Conservation (phyloP, 352 stramenopile species). For the Globisporangium cystogenes region DNA sequence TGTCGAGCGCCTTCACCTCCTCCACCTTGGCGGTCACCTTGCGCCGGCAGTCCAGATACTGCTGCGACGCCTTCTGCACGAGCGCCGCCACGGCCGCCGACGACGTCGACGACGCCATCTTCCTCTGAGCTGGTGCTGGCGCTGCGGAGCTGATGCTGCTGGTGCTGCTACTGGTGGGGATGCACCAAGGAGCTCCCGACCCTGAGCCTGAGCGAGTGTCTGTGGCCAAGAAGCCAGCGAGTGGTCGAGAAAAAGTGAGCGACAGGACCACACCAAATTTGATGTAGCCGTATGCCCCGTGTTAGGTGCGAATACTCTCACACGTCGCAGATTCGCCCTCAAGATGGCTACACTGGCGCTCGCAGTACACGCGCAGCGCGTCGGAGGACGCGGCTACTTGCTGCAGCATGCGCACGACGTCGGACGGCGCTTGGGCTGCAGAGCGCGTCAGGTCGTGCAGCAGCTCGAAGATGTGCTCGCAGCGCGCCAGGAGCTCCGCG, state of each 20-base stretch:
- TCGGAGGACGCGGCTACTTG: slow-evolving; percentile 3
- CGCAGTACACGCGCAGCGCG: slow-evolving; percentile 6
- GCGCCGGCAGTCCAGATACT: slow-evolving; percentile 79
- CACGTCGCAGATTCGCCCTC: not conserved
- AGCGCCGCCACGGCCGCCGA: slow-evolving; percentile 53
- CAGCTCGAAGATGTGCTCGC: slow-evolving; percentile 29
- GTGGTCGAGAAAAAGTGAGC: slow-evolving; percentile 1
- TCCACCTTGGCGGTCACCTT: slow-evolving; percentile 76
- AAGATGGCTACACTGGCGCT: slow-evolving; percentile 4
- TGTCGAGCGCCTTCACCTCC: slow-evolving; percentile 66
- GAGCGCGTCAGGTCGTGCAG: slow-evolving; percentile 22
- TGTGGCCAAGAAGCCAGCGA: not conserved
- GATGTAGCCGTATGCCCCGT: not conserved
- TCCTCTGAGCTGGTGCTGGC: not conserved
- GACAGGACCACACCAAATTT: not conserved
- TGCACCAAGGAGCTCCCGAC: not conserved
- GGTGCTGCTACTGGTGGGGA: not conserved
- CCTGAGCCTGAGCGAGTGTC: too few species aligned
- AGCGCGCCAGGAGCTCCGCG: slow-evolving; percentile 22
- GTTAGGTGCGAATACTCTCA: not conserved
- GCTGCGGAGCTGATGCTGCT: not conserved
- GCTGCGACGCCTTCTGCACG: slow-evolving; percentile 71
- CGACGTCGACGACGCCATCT: slow-evolving; percentile 42
- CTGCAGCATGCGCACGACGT: slow-evolving; percentile 4
- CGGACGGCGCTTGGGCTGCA: not conserved